These are phyloP conservation scores for Calonectria pseudoturangicola DNA, from an alignment of 2,329 filamentous ascomycete species.

Conservation along the genomic window DNA sequence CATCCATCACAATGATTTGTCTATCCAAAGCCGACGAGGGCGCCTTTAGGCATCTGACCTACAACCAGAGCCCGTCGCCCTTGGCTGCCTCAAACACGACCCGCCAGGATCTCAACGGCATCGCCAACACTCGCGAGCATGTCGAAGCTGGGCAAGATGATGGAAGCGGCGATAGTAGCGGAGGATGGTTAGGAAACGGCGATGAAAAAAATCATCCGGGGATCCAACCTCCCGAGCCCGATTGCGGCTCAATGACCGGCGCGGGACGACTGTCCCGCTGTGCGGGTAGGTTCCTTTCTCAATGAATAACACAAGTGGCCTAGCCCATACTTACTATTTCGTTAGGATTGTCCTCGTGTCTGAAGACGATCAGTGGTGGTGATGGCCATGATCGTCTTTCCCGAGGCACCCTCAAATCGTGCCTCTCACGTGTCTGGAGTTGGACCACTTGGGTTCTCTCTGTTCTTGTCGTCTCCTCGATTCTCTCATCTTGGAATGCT, in stretches of 20 bases:
- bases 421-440: slow-evolving; percentile 59
- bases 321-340: slow-evolving; percentile 22
- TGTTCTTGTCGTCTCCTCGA: slow-evolving; percentile 61
- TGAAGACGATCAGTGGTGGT: slow-evolving; percentile 61
- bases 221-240: slow-evolving; percentile 45
- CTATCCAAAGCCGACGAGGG: slow-evolving; percentile 73
- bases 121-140: slow-evolving; percentile 69
- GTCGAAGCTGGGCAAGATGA: slow-evolving; percentile 61
- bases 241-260: slow-evolving; percentile 44
- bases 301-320: slow-evolving; percentile 6
- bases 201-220: slow-evolving; percentile 54
- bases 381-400: slow-evolving; percentile 62
- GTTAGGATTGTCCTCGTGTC: slow-evolving; percentile 57
- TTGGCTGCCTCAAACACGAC: slow-evolving; percentile 70
- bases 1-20: slow-evolving; percentile 68
- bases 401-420: slow-evolving; percentile 56
- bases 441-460: slow-evolving; percentile 66
- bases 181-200: slow-evolving; percentile 45
- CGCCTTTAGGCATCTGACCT: slow-evolving; percentile 67
- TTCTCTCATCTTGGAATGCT: slow-evolving; percentile 54
- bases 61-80: slow-evolving; percentile 72
- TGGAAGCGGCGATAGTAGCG: slow-evolving; percentile 53
- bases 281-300: slow-evolving; percentile 49
- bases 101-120: slow-evolving; percentile 73
- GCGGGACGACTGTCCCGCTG: slow-evolving; percentile 57